A percentile compares a stretch with the other conserved stretches of the same genome.
phyloP scores from a whole-genome alignment of 208 protist genomes.

The Borovskyia barvae region DNA sequence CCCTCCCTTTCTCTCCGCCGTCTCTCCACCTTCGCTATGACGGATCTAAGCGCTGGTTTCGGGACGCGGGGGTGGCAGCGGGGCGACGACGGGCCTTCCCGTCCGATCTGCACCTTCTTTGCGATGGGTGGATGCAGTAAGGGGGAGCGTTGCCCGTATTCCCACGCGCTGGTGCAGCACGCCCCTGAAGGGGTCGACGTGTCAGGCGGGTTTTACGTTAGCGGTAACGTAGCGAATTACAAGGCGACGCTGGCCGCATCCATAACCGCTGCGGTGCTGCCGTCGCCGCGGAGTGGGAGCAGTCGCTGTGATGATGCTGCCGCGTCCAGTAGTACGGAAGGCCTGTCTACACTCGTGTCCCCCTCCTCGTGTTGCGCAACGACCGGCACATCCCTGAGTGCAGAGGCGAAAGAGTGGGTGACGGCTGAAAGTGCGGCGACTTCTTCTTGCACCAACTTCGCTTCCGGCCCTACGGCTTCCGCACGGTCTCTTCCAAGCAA shows the following conservation, averaged over 20 bases:
- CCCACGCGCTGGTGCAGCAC: conserved; percentile 41
- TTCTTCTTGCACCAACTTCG: conserved; percentile 1
- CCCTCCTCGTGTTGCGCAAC: conserved; percentile 20
- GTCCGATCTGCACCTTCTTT: conserved; percentile 50
- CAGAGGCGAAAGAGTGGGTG: conserved; percentile 25
- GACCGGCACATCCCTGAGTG: conserved; percentile 17
- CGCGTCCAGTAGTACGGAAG: conserved; percentile 23
- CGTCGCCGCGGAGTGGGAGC: conserved; percentile 12
- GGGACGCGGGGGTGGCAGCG: not conserved
- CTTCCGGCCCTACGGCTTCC: conserved; percentile 2
- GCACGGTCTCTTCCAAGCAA: conserved; percentile 3
- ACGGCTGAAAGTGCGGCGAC: not conserved
- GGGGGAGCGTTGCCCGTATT: conserved; percentile 33
- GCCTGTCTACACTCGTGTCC: conserved; percentile 26
- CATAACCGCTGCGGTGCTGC: not conserved
- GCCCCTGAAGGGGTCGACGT: conserved; percentile 41
- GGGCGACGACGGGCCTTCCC: not conserved
- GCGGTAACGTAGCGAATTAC: conserved; percentile 48
- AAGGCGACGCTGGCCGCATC: conserved; percentile 6
- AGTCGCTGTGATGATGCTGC: conserved; percentile 12
- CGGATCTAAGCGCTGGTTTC: not conserved
- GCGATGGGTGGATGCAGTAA: conserved; percentile 48
- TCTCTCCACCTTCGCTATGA: not conserved
- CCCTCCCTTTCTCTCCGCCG: not conserved
- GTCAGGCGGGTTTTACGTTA: conserved; percentile 44